Conservation (phyloP, 805 yeast species). For the Candida morakotiae region DNA sequence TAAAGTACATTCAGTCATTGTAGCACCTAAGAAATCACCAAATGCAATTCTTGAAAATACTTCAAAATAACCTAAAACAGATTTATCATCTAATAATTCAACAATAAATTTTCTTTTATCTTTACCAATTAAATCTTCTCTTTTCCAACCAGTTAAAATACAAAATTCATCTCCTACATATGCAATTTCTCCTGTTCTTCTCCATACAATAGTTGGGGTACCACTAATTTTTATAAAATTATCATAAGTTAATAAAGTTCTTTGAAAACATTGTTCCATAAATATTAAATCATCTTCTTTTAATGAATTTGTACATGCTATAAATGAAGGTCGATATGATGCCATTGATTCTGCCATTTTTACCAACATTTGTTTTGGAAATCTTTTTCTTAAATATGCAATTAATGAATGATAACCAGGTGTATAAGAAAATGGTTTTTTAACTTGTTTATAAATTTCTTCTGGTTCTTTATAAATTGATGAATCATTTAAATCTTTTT, state of each 20-base stretch:
- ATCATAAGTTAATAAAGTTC: slow-evolving; percentile 86
- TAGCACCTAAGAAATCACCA: slow-evolving; percentile 81
- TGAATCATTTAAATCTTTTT: slow-evolving; percentile 13
- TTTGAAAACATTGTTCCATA: slow-evolving; percentile 94
- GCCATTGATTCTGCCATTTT: slow-evolving; percentile 87
- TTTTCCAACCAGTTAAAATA: slow-evolving; percentile 85
- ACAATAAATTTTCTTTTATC: slow-evolving; percentile 58
- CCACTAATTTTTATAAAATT: slow-evolving; percentile 81
- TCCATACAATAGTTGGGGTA: slow-evolving; percentile 93
- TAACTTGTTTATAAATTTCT: slow-evolving; percentile 74
- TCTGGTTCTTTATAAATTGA: slow-evolving; percentile 54
- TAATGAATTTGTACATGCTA: slow-evolving; percentile 84
- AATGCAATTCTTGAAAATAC: slow-evolving; percentile 81
- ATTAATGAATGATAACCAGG: slow-evolving; percentile 84
- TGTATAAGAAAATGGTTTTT: slow-evolving; percentile 80
- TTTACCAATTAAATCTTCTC: slow-evolving; percentile 56
- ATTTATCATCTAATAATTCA: slow-evolving; percentile 81
- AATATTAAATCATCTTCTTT: slow-evolving; percentile 90
- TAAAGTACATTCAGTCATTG: slow-evolving; percentile 83
- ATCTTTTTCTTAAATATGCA: slow-evolving; percentile 66
- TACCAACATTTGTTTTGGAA: slow-evolving; percentile 65
- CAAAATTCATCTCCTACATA: slow-evolving; percentile 95
- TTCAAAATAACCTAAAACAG: slow-evolving; percentile 85
- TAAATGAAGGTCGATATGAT: slow-evolving; percentile 85
- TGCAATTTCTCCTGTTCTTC: slow-evolving; percentile 92